phyloP scores from a whole-genome alignment of 2,329 filamentous ascomycete species.

The Botrytis galanthina region DNA sequence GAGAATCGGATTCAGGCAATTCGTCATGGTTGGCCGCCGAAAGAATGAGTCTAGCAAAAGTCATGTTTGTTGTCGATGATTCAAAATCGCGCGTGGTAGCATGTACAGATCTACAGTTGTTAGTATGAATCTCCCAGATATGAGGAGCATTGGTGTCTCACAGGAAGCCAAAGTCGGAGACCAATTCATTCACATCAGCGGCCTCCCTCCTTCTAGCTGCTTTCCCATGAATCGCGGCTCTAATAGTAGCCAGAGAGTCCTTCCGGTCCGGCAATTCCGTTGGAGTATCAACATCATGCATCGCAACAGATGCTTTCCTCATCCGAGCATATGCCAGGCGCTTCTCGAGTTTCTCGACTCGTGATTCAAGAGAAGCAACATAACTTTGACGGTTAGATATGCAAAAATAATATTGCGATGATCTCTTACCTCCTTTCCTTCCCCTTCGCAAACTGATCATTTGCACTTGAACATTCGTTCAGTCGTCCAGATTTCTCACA shows the following conservation, averaged over 20 bases:
- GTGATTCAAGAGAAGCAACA: conserved; percentile 89
- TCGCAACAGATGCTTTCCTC: conserved; percentile 67
- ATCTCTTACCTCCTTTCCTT: conserved; percentile 76
- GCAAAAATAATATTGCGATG: background rate
- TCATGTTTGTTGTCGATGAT: conserved; percentile 83
- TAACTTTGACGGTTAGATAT: conserved; percentile 52
- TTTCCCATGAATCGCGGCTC: conserved; percentile 62
- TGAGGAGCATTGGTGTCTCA: conserved; percentile 44
- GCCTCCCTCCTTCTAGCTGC: conserved; percentile 68
- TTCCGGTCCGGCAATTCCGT: conserved; percentile 55
- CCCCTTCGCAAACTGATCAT: conserved; percentile 91
- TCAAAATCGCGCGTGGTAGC: conserved; percentile 93
- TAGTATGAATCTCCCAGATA: background rate
- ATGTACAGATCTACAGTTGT: conserved; percentile 71
- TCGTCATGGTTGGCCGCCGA: conserved; percentile 76
- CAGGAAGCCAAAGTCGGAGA: conserved; percentile 92
- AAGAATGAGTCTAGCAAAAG: conserved; percentile 83
- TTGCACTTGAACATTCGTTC: conserved; percentile 86
- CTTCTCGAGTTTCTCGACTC: conserved; percentile 83
- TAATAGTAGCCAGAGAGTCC: conserved; percentile 61
- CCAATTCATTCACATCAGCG: conserved; percentile 83
- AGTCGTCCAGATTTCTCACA: conserved; percentile 89
- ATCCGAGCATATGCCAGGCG: conserved; percentile 68
- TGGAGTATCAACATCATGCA: conserved; percentile 57
- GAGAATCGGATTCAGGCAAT: conserved; percentile 60